Base-by-base conservation (phyloP, 164 flowering plant genomes). In the Vitis labrusca region DNA sequence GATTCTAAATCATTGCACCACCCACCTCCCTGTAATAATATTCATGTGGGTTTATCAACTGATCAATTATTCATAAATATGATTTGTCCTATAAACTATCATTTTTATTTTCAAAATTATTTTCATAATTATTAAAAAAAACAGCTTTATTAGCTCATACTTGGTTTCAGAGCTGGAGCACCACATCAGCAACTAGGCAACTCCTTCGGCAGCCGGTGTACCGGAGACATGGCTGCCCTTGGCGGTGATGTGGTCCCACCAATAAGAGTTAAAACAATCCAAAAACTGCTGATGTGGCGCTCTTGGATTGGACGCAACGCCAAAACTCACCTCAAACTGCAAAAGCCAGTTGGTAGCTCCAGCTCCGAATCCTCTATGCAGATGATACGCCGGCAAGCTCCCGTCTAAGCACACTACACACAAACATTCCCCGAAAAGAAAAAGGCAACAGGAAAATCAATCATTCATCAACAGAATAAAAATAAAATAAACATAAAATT, bases 361-460 rank as follows among this genome's bases (percentile, higher is more conserved):
- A 47, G 88, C 78, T 0, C 97, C 99, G 65, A 77, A 84, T 63
- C 99, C 99, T 75, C 84, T 80, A 81, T 89, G 78, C 5, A 91
- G 70, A 74, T 96, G 97, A 79, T 96, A 96, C 2, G 91, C 99
- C 17, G 99, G 98, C 75, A 78, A 79, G 74, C 97, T 96, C 63
- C 99, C 99, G 51, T 96, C 99, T 91, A 96, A 82, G 71, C 99
- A 96, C 73, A 83, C 99, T 95, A 66, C 65, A 19, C 49, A 8
- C 13, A 52, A 50, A 10, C 15, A 37, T 37, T 37, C 44, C 44
- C 44, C 44, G 44, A 37, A 37, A 37, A 37, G 30, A 60, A 56
- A 8, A 16, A 2, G 8, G 32, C 14, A 37, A 52, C 15, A 6
- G 47, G 19, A 65, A 47, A 48, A 29, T 10, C 9, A 51, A 59